Percentiles rank a stretch among this genome's conserved stretches.
Evolutionary conservation across 1,139 yeast genomes (phyloP).

Genomic region (Blastobotrys raffinosifermentans): DNA sequence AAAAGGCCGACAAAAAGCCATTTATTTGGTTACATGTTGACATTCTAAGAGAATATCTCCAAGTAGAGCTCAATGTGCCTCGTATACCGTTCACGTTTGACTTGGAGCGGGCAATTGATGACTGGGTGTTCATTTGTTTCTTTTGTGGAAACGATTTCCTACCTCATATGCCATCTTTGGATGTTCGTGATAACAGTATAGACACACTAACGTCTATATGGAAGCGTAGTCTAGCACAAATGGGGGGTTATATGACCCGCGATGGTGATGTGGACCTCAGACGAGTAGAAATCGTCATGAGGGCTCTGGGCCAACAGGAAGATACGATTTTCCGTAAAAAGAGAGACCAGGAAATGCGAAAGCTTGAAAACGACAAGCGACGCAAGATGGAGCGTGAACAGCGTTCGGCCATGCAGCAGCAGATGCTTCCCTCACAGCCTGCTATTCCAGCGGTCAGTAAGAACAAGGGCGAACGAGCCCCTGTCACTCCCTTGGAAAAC

Average conservation of each 20-base stretch:
- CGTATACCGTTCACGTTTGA: conserved; percentile 71
- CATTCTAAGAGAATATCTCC: conserved; percentile 81
- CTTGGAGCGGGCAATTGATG: conserved; percentile 92
- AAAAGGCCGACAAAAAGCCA: conserved; percentile 67
- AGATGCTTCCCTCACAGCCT: conserved; percentile 14
- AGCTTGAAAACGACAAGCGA: conserved; percentile 58
- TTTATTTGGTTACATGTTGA: conserved; percentile 92
- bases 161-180: conserved; percentile 92
- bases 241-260: conserved; percentile 77
- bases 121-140: conserved; percentile 98
- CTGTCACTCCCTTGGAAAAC: conserved; percentile 61
- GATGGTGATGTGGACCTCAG: conserved; percentile 77
- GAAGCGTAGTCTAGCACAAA: conserved; percentile 63
- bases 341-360: conserved; percentile 60
- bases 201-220: conserved; percentile 76
- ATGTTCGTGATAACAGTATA: conserved; percentile 91
- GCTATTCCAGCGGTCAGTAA: conserved; percentile 20
- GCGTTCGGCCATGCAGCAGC: conserved; percentile 13
- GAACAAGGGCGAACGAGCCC: conserved; percentile 60
- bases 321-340: conserved; percentile 69
- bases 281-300: conserved; percentile 68
- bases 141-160: conserved; percentile 98
- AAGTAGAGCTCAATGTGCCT: conserved; percentile 68
- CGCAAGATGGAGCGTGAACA: conserved; percentile 40
- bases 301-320: conserved; percentile 64